Conservation (phyloP, 306 rosid genomes). For the Vigna reflexopilosa region DNA sequence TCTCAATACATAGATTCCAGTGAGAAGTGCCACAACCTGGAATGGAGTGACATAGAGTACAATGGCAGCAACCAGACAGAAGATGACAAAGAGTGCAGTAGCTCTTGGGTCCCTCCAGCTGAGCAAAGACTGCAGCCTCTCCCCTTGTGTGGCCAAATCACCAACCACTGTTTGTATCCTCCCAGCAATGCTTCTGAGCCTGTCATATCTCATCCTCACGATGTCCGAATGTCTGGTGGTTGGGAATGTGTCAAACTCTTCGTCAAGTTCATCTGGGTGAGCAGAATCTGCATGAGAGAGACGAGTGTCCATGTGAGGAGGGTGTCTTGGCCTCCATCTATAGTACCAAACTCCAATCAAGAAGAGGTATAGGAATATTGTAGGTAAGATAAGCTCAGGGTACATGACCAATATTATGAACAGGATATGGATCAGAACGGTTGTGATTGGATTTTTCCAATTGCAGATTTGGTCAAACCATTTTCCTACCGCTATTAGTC, state of each 20-base stretch:
- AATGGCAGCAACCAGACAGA: conserved; percentile 92
- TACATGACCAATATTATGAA: conserved; percentile 93
- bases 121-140: conserved; percentile 91
- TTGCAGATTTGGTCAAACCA: conserved; percentile 98
- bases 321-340: conserved; percentile 98
- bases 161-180: conserved; percentile 96
- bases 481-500: conserved; percentile 95
- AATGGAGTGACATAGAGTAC: conserved; percentile 92
- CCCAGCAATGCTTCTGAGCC: conserved; percentile 93
- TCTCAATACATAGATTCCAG: conserved; percentile 85
- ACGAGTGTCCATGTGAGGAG: conserved; percentile 99
- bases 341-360: conserved; percentile 98
- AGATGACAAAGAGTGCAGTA: conserved; percentile 84
- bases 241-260: conserved; percentile 95
- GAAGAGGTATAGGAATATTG: conserved; percentile 95
- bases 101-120: conserved; percentile 99
- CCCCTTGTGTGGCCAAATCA: conserved; percentile 97
- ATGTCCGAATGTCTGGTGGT: conserved; percentile 78
- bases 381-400: conserved; percentile 95
- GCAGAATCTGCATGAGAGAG: conserved; percentile 91
- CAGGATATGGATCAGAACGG: conserved; percentile 84
- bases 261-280: conserved; percentile 92
- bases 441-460: conserved; percentile 95
- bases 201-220: conserved; percentile 91
- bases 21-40: conserved; percentile 90